Evolutionary conservation across 306 rosid species (phyloP), one percentile per base, ranked within the genome.

Genomic region (Canavalia ensiformis): DNA sequence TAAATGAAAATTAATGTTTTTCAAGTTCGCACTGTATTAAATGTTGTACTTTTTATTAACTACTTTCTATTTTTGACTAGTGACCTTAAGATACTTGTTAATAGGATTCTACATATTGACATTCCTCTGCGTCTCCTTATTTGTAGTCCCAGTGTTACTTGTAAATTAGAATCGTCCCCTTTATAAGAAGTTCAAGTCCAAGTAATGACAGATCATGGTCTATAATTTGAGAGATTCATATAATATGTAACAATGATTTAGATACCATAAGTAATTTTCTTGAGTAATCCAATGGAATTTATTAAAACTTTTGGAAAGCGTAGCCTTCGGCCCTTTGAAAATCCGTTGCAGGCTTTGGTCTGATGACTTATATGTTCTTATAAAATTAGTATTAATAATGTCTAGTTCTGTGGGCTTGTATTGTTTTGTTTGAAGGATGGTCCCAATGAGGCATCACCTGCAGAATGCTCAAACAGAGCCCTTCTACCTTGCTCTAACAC

Each of bases 401-500:
- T 49, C 69, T 35, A 44, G 75, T 69, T 75, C 12, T 68, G 41
- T 50, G 74, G 29, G 58, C 74, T 68, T 60, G 51, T 75, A 62
- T 80, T 69, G 75, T 52, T 60, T 25, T 64, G 57, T 56, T 34
- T 78, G 51, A 72, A 89, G 90, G 76, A 35, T 82, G 25, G 42
- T 54, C 56, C 66, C 37, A 60, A 5, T 4, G 82, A 69, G 57
- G 81, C 77, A 64, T 56, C 67, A 31, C 12, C 70, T 29, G 68
- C 87, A 4, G 81, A 86, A 54, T 72, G 84, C 83, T 87, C 88
- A 31, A 83, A 60, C 67, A 45, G 5, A 10, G 63, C 42, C 64
- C 58, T 77, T 9, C 50, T 41, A 35, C 52, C 81, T 55, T 37
- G 81, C 80, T 51, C 87, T 37, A 81, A 83, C 56, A 37, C 72